These are phyloP conservation scores for Heritiera fomes DNA, from an alignment of 345 rosid species.

Conservation along the genomic window DNA sequence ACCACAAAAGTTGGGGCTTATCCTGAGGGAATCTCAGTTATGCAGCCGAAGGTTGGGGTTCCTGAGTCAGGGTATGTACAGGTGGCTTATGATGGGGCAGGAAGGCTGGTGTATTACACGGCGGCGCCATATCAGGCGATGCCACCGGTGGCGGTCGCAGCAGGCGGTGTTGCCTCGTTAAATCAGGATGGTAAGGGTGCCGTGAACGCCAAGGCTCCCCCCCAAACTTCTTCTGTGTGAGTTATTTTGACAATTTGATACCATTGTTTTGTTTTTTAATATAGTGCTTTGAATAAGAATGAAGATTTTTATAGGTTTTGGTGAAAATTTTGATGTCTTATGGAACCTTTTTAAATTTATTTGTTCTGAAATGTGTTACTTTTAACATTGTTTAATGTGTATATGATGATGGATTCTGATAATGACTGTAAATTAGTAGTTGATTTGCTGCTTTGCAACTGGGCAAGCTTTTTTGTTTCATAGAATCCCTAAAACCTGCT, in stretches of 20 bases:
- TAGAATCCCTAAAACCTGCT: constrained; percentile 8
- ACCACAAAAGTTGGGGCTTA: constrained; percentile 32
- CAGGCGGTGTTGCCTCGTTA: constrained; percentile 26
- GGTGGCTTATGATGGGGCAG: constrained; percentile 48
- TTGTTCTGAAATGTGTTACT: background rate
- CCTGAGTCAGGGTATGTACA: constrained; percentile 41
- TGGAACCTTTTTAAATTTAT: background rate
- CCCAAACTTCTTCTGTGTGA: constrained; percentile 36
- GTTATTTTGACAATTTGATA: background rate
- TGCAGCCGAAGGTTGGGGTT: constrained; percentile 31
- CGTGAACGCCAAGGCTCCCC: constrained; percentile 28
- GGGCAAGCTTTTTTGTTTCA: background rate
- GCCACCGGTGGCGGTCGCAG: constrained; percentile 11
- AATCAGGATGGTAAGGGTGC: constrained; percentile 51
- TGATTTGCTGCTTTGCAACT: constrained; percentile 5
- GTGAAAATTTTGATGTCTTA: constrained; percentile 13
- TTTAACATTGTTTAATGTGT: constrained; percentile 10
- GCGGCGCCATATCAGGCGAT: constrained; percentile 37
- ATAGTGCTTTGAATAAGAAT: constrained; percentile 14
- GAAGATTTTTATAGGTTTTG: constrained; percentile 25
- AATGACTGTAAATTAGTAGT: background rate
- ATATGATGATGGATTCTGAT: background rate
- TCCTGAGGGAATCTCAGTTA: constrained; percentile 30
- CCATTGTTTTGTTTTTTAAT: constrained; percentile 18
- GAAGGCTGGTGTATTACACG: constrained; percentile 55